These are phyloP conservation scores for Candida sp. DNA, from an alignment of 1,139 yeast species.

Conservation along the genomic window DNA sequence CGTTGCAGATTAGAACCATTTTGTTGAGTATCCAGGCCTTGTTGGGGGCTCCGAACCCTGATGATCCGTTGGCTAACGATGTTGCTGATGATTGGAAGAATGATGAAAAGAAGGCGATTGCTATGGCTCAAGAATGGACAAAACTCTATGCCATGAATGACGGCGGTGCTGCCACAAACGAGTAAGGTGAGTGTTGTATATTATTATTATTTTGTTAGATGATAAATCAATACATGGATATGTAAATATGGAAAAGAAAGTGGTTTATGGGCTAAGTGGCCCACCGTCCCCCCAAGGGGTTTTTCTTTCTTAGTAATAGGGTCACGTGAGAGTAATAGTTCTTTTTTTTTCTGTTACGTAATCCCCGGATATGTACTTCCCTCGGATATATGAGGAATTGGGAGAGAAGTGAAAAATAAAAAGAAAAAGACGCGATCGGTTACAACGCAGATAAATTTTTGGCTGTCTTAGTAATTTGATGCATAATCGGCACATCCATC, in stretches of 20 bases:
- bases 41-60: constrained; percentile 96
- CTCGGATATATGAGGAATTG: neutral
- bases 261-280: too few species aligned
- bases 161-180: neutral
- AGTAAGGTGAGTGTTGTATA: too few species aligned
- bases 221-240: neutral
- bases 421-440: neutral
- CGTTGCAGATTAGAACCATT: constrained; percentile 94
- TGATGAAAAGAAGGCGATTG: constrained; percentile 79
- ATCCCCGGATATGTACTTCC: neutral
- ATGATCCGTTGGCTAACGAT: constrained; percentile 97
- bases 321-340: too few species aligned
- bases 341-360: too few species aligned
- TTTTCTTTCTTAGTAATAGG: too few species aligned
- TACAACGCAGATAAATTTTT: too few species aligned
- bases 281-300: too few species aligned
- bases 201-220: too few species aligned
- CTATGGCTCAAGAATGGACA: constrained; percentile 92
- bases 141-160: constrained; percentile 54
- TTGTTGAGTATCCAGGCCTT: constrained; percentile 91
- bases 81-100: constrained; percentile 98
- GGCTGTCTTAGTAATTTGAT: neutral
- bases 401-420: neutral
- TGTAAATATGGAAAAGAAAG: neutral
- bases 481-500: neutral